Percentiles rank a stretch among this genome's conserved stretches.
Conservation (phyloP, 2,329 filamentous ascomycete species). For the Aspergillus thermomutatus region DNA sequence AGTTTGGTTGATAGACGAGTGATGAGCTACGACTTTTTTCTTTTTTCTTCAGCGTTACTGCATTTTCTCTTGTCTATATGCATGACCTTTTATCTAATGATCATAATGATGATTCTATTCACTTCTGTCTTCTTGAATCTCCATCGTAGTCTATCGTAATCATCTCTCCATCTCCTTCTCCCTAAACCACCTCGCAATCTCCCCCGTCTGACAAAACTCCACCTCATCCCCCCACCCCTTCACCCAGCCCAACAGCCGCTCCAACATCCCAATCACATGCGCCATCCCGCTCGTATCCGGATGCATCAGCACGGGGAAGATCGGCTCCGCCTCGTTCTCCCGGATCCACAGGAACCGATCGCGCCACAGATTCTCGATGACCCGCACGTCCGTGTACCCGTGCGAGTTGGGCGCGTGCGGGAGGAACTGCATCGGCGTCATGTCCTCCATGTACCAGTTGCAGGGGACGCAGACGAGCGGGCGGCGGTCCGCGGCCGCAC, state of each 20-base stretch:
- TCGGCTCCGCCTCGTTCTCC: conserved; percentile 37
- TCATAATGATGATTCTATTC: neutral
- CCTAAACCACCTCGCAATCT: conserved; percentile 30
- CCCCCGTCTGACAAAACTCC: conserved; percentile 29
- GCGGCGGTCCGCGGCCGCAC: conserved; percentile 19
- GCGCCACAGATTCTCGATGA: conserved; percentile 60
- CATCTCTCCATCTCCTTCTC: conserved; percentile 10
- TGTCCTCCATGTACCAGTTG: conserved; percentile 47
- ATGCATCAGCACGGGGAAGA: conserved; percentile 55
- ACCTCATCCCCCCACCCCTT: conserved; percentile 36
- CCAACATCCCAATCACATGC: conserved; percentile 58
- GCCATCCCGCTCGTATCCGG: conserved; percentile 60
- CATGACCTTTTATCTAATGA: neutral
- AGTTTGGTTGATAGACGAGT: neutral
- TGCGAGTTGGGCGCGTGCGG: conserved; percentile 49
- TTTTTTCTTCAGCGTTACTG: too few relatives aligned
- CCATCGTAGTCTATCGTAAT: neutral
- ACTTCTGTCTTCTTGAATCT: too few relatives aligned
- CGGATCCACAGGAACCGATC: conserved; percentile 58
- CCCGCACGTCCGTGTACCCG: conserved; percentile 56
- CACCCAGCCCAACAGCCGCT: conserved; percentile 52
- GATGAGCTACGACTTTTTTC: neutral
- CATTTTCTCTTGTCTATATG: too few relatives aligned
- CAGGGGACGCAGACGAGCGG: conserved; percentile 43
- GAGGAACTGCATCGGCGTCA: conserved; percentile 46